Evolutionary conservation across 352 stramenopile genomes (phyloP).

Genomic region (Phytophthora capsici): DNA sequence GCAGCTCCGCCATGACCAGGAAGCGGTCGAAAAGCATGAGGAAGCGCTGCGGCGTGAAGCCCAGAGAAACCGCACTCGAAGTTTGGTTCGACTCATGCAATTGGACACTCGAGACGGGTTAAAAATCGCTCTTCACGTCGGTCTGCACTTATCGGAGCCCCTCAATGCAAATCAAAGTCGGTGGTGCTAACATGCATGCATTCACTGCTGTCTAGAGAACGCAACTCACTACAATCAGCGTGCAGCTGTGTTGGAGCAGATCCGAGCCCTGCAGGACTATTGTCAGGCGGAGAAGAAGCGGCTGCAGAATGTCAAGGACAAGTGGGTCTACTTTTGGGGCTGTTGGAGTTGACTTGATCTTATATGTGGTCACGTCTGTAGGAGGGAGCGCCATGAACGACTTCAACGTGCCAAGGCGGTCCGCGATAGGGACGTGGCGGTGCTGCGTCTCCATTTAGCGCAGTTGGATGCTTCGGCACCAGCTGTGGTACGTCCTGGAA

Average conservation of each 20-base stretch:
- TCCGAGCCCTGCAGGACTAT: constrained; percentile 39
- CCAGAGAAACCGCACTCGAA: constrained; percentile 52
- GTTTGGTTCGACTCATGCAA: constrained; percentile 57
- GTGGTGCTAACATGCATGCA: constrained; percentile 13
- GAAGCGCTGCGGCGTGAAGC: constrained; percentile 28
- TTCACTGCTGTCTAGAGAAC: constrained; percentile 29
- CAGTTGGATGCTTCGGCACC: constrained; percentile 32
- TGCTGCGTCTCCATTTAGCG: constrained; percentile 36
- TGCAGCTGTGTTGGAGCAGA: constrained; percentile 38
- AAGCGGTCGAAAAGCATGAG: constrained; percentile 3
- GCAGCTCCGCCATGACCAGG: constrained; percentile 23
- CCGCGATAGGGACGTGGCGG: constrained; percentile 31
- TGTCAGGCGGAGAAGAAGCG: constrained; percentile 60
- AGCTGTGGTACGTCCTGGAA: constrained; percentile 18
- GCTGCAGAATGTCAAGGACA: constrained; percentile 53
- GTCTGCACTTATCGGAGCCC: constrained; percentile 19
- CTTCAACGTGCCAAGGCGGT: constrained; percentile 50
- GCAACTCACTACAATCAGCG: constrained; percentile 45
- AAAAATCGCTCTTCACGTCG: constrained; percentile 39
- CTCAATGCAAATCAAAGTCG: constrained; percentile 9
- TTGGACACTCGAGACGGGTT: constrained; percentile 48
- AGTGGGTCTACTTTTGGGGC: constrained; percentile 33
- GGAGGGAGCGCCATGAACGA: constrained; percentile 50
- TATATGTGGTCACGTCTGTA: constrained; percentile 21
- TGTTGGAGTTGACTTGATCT: constrained; percentile 8